Conservation (phyloP, 768 basidiomycete genomes). For the Pisolithus orientalis region DNA sequence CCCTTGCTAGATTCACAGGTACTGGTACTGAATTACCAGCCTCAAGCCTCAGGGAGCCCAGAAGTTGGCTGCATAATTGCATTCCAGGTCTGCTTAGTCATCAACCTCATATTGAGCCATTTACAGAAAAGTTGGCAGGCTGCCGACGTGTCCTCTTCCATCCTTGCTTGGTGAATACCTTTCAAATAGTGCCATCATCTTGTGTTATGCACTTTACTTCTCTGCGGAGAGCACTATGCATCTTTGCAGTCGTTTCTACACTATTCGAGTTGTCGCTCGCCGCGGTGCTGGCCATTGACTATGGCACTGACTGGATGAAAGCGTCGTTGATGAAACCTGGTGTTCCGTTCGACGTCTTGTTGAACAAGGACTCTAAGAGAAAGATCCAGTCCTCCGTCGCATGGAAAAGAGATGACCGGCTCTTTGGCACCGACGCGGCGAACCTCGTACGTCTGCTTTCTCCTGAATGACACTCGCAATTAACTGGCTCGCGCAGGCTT, state of each 20-base stretch:
- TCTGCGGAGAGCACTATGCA: slow-evolving; percentile 20
- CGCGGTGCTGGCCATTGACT: slow-evolving; percentile 92
- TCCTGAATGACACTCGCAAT: not conserved
- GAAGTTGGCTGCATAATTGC: too few species aligned
- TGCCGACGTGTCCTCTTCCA: slow-evolving; percentile 8
- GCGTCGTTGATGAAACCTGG: slow-evolving; percentile 93
- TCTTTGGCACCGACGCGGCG: slow-evolving; percentile 86
- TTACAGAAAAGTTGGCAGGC: not conserved
- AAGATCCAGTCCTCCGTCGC: slow-evolving; percentile 88
- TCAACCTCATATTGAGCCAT: not conserved
- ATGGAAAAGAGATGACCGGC: slow-evolving; percentile 86
- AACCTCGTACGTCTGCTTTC: slow-evolving; percentile 59
- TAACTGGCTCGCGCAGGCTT: slow-evolving; percentile 49
- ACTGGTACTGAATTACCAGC: too few species aligned
- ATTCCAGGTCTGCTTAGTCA: not conserved
- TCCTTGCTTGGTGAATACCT: slow-evolving; percentile 11
- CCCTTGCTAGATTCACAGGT: too few species aligned
- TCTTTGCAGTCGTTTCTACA: slow-evolving; percentile 18
- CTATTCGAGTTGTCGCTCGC: slow-evolving; percentile 40
- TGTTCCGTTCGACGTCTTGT: slow-evolving; percentile 88
- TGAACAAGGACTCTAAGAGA: slow-evolving; percentile 95
- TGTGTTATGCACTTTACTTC: slow-evolving; percentile 17
- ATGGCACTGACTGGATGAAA: slow-evolving; percentile 97
- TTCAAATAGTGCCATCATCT: not conserved
- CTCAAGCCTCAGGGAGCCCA: too few species aligned